Conservation (phyloP, 495 filamentous ascomycete genomes). For the Hypoxylon cercidicola region DNA sequence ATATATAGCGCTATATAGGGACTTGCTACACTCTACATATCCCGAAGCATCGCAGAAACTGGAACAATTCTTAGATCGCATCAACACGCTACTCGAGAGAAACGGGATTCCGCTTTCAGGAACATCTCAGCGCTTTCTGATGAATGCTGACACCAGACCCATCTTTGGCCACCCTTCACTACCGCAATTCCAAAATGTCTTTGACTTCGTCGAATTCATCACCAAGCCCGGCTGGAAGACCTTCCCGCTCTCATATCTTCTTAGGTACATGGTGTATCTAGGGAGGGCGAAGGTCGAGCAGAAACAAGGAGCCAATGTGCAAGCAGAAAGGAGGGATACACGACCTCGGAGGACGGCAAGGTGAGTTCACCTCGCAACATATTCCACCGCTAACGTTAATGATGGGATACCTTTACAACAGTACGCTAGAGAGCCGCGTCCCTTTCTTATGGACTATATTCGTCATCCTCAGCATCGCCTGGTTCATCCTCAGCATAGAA, state of each 20-base stretch:
- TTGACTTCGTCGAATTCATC: conserved; percentile 12
- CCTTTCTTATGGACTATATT: conserved; percentile 15
- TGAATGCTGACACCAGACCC: not conserved
- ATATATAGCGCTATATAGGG: conserved; percentile 12
- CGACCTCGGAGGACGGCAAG: not conserved
- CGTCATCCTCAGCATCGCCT: conserved; percentile 14
- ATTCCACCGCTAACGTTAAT: not conserved
- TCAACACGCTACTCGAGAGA: conserved; percentile 7
- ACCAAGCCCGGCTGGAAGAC: conserved; percentile 12
- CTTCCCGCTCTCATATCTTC: conserved; percentile 9
- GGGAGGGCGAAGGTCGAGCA: conserved; percentile 11
- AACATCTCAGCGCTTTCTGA: not conserved
- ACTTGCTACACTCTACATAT: not conserved
- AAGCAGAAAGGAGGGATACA: not conserved
- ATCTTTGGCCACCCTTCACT: not conserved
- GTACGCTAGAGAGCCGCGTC: not conserved
- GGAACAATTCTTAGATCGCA: conserved; percentile 2
- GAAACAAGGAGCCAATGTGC: not conserved
- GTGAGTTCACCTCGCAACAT: not conserved
- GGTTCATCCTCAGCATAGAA: conserved; percentile 34
- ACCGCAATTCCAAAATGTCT: not conserved
- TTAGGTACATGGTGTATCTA: conserved; percentile 13
- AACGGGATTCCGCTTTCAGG: not conserved
- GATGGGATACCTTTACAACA: not conserved
- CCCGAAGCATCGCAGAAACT: conserved; percentile 5